Evolutionary conservation across 2,329 filamentous ascomycete species (phyloP).

Genomic region (Pestalotiopsis sp.): DNA sequence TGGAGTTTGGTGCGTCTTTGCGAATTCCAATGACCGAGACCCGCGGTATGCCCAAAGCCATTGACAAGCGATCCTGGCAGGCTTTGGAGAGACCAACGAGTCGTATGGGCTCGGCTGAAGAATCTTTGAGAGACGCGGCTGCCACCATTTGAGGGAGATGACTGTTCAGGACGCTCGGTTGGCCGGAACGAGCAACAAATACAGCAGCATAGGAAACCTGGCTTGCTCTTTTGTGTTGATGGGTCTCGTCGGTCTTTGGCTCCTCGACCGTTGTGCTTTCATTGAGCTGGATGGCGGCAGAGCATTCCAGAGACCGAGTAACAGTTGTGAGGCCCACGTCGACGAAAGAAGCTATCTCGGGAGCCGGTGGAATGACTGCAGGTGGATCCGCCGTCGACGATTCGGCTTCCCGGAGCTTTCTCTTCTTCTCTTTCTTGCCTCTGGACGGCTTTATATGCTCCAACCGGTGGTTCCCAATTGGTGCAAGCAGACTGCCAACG

Average conservation of each 20-base stretch:
- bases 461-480: constrained; percentile 64
- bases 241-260: no score
- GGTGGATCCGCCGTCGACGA: constrained; percentile 15
- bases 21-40: constrained; percentile 67
- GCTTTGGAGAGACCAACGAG: constrained; percentile 66
- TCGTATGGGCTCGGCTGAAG: constrained; percentile 46
- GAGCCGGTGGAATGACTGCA: constrained; percentile 37
- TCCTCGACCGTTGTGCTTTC: neutral
- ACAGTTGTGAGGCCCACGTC: constrained; percentile 69
- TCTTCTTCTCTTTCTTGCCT: constrained; percentile 61
- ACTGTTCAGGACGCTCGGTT: constrained; percentile 59
- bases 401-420: constrained; percentile 44
- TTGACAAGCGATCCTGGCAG: constrained; percentile 60
- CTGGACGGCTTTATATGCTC: constrained; percentile 59
- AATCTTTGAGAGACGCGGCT: constrained; percentile 48
- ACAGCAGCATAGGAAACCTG: constrained; percentile 49
- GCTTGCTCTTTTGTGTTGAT: constrained; percentile 3
- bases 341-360: constrained; percentile 59
- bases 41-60: constrained; percentile 62
- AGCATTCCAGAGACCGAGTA: constrained; percentile 58
- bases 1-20: constrained; percentile 58
- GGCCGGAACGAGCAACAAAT: constrained; percentile 61
- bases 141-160: constrained; percentile 62
- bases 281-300: constrained; percentile 19
- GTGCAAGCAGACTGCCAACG: constrained; percentile 59